Conservation (phyloP, 179 eudicot species). For the Spinacia oleracea region DNA sequence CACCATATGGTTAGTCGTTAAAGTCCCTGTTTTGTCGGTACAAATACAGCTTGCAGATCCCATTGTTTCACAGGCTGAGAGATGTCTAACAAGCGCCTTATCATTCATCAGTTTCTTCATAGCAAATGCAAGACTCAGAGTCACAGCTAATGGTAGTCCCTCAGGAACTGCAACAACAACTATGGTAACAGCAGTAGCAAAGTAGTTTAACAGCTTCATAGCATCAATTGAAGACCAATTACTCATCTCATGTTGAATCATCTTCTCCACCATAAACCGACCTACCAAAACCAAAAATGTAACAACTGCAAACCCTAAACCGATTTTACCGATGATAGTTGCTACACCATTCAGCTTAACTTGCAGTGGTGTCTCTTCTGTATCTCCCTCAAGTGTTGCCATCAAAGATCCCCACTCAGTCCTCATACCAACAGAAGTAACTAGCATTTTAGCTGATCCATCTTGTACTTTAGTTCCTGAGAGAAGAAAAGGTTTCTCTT, state of each 20-base stretch:
- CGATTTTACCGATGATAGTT: constrained; percentile 86
- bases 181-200: constrained; percentile 81
- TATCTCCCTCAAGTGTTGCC: constrained; percentile 72
- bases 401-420: constrained; percentile 86
- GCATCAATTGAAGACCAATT: constrained; percentile 60
- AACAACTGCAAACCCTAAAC: constrained; percentile 62
- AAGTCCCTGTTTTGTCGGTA: constrained; percentile 85
- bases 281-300: constrained; percentile 62
- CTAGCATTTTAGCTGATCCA: constrained; percentile 75
- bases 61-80: constrained; percentile 92
- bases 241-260: constrained; percentile 30
- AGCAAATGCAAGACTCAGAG: constrained; percentile 83
- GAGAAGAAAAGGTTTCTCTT: constrained; percentile 59
- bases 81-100: constrained; percentile 75
- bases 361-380: constrained; percentile 81
- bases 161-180: constrained; percentile 91
- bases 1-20: constrained; percentile 88
- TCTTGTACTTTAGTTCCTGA: constrained; percentile 88
- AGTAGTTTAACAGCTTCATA: constrained; percentile 53
- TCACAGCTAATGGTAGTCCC: constrained; percentile 85
- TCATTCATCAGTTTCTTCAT: constrained; percentile 85
- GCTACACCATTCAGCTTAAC: constrained; percentile 92
- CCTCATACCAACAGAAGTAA: constrained; percentile 84
- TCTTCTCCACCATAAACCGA: constrained; percentile 45
- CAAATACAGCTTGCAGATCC: constrained; percentile 87